phyloP scores from a whole-genome alignment of 768 basidiomycete genomes.

The Amanita jacksonii region DNA sequence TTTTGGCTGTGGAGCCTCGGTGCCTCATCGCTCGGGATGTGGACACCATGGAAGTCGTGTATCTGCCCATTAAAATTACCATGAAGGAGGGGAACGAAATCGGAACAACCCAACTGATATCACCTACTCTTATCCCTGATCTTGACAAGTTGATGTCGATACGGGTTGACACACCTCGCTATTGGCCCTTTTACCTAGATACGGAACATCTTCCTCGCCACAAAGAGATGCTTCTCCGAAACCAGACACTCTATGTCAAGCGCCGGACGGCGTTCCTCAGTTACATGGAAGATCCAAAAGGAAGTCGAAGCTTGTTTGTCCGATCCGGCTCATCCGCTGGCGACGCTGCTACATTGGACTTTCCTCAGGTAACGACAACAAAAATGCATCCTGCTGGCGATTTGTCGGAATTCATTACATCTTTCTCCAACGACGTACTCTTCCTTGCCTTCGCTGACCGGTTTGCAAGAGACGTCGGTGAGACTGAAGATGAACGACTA shows the following conservation, averaged over 20 bases:
- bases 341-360: conserved; percentile 78
- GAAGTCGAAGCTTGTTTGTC: conserved; percentile 85
- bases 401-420: conserved; percentile 76
- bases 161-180: conserved; percentile 86
- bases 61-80: conserved; percentile 85
- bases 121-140: conserved; percentile 89
- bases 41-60: conserved; percentile 83
- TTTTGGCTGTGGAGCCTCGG: conserved; percentile 87
- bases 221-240: conserved; percentile 56
- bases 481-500: conserved; percentile 46
- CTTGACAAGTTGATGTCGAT: conserved; percentile 76
- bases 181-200: conserved; percentile 90
- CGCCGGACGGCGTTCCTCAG: conserved; percentile 86
- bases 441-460: conserved; percentile 79
- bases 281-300: conserved; percentile 90
- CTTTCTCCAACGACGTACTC: conserved; percentile 73
- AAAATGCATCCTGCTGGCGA: conserved; percentile 63
- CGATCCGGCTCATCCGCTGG: conserved; percentile 80
- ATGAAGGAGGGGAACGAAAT: conserved; percentile 54
- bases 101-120: conserved; percentile 73
- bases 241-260: conserved; percentile 86
- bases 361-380: conserved; percentile 63
- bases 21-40: conserved; percentile 90
- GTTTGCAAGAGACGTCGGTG: conserved; percentile 53
- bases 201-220: conserved; percentile 59